A percentile compares a stretch with the other conserved stretches of the same genome.
These are phyloP conservation scores for Lactarius quietus DNA, from an alignment of 768 basidiomycete genomes.

Conservation along the genomic window DNA sequence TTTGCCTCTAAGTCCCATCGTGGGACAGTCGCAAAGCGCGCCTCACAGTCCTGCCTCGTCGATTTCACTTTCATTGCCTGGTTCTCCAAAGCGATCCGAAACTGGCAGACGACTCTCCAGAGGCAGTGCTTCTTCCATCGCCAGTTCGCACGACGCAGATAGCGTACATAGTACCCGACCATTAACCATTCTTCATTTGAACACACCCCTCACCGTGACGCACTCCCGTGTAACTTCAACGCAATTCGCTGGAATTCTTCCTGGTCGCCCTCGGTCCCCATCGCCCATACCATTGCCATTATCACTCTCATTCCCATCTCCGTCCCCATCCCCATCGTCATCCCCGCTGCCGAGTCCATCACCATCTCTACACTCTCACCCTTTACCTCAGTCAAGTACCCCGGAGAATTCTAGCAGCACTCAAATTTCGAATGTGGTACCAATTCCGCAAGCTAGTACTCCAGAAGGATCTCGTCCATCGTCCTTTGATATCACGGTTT, in stretches of 20 bases:
- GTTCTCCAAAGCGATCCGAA: not conserved
- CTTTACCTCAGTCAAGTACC: not conserved
- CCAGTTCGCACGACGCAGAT: not conserved
- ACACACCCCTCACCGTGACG: not conserved
- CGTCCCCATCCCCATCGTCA: not conserved
- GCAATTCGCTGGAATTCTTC: constrained; percentile 7
- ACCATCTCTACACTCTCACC: no score
- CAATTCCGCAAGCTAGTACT: not conserved
- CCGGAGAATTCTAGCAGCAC: not conserved
- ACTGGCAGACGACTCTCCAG: not conserved
- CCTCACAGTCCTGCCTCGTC: not conserved
- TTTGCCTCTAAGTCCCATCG: not conserved
- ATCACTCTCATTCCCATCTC: not conserved
- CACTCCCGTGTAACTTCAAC: constrained; percentile 6
- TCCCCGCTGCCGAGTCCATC: no score
- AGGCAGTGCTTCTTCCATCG: not conserved
- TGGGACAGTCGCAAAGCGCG: not conserved
- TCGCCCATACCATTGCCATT: not conserved
- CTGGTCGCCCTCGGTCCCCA: not conserved
- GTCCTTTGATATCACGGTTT: not conserved
- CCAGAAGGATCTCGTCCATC: not conserved
- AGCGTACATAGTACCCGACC: not conserved
- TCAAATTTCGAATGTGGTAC: not conserved
- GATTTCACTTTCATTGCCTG: not conserved
- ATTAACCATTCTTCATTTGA: not conserved